phyloP scores from a whole-genome alignment of 345 rosid genomes.

The Theobroma cacao region DNA sequence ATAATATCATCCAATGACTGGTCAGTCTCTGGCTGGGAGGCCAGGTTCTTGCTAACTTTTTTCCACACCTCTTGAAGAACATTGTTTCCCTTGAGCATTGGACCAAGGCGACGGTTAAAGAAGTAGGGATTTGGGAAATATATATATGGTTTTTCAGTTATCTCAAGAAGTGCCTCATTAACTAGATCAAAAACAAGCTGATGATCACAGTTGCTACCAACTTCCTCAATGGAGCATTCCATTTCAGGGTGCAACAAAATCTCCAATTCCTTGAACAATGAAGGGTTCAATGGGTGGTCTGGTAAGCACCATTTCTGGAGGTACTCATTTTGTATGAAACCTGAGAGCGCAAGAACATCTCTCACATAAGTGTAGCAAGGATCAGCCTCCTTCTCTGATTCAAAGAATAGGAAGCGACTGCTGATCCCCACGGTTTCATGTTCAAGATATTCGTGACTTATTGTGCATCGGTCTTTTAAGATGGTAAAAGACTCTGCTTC shows the following conservation, averaged over 20 bases:
- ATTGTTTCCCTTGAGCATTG: slow-evolving; percentile 40
- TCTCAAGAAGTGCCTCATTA: slow-evolving; percentile 55
- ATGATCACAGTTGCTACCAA: slow-evolving; percentile 26
- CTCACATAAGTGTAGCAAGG: slow-evolving; percentile 49
- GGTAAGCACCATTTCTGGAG: slow-evolving; percentile 52
- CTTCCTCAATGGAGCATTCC: slow-evolving; percentile 23
- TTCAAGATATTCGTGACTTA: slow-evolving; percentile 20
- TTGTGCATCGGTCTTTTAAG: slow-evolving; percentile 8
- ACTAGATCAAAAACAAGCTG: slow-evolving; percentile 63
- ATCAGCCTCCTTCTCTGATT: slow-evolving; percentile 29
- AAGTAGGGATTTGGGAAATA: slow-evolving; percentile 60
- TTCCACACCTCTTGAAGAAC: slow-evolving; percentile 68
- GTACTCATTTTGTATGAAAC: slow-evolving; percentile 41
- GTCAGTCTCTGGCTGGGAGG: slow-evolving; percentile 27
- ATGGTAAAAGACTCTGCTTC: slow-evolving; percentile 18
- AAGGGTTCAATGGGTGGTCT: slow-evolving; percentile 69
- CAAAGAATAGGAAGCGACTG: slow-evolving; percentile 6
- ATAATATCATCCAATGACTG: slow-evolving; percentile 58
- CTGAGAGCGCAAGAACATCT: slow-evolving; percentile 59
- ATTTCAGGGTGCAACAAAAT: slow-evolving; percentile 28
- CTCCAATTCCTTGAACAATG: slow-evolving; percentile 50
- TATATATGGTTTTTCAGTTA: slow-evolving; percentile 36
- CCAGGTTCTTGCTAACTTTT: slow-evolving; percentile 42
- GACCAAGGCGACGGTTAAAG: slow-evolving; percentile 19
- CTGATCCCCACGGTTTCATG: slow-evolving; percentile 5